Evolutionary conservation across 371 early-diverging fungal species (phyloP).

Genomic region (Fennellomyces sp.): DNA sequence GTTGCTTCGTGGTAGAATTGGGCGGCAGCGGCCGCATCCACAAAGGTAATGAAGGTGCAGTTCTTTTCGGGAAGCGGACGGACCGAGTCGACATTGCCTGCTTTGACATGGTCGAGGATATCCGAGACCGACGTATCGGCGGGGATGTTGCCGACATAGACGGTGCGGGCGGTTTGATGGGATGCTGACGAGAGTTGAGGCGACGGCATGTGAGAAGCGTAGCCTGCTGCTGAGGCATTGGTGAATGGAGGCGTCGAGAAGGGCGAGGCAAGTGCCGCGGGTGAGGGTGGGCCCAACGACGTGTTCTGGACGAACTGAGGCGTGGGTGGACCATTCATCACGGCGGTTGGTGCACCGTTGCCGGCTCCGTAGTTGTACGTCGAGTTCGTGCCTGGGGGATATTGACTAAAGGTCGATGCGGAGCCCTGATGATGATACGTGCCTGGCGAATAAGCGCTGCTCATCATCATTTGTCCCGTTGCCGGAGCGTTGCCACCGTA

Average conservation of each 20-base stretch:
- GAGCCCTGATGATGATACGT: neutral
- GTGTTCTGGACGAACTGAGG: slow-evolving; percentile 21
- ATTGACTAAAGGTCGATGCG: slow-evolving; percentile 1
- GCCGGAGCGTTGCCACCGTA: slow-evolving; percentile 18
- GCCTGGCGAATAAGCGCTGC: slow-evolving; percentile 18
- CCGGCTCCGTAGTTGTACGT: slow-evolving; percentile 4
- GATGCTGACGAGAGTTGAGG: slow-evolving; percentile 22
- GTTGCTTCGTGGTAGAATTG: slow-evolving; percentile 56
- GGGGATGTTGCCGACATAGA: slow-evolving; percentile 81
- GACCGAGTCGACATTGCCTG: slow-evolving; percentile 77
- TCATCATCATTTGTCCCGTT: slow-evolving; percentile 27
- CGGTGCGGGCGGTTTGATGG: slow-evolving; percentile 57
- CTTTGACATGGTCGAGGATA: slow-evolving; percentile 73
- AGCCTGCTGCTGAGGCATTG: slow-evolving; percentile 14
- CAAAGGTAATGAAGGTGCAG: slow-evolving; percentile 82
- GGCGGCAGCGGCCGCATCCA: slow-evolving; percentile 68
- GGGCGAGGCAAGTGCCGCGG: slow-evolving; percentile 14
- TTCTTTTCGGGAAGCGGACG: slow-evolving; percentile 77
- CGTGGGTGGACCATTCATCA: slow-evolving; percentile 15
- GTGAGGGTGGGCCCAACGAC: slow-evolving; percentile 22
- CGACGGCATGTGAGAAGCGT: slow-evolving; percentile 14
- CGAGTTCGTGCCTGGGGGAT: neutral
- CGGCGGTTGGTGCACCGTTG: slow-evolving; percentile 11
- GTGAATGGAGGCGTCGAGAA: slow-evolving; percentile 26
- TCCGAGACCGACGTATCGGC: slow-evolving; percentile 66